Conservation (phyloP, 2,329 filamentous ascomycete species). For the Neofusicoccum kwambonambiense region DNA sequence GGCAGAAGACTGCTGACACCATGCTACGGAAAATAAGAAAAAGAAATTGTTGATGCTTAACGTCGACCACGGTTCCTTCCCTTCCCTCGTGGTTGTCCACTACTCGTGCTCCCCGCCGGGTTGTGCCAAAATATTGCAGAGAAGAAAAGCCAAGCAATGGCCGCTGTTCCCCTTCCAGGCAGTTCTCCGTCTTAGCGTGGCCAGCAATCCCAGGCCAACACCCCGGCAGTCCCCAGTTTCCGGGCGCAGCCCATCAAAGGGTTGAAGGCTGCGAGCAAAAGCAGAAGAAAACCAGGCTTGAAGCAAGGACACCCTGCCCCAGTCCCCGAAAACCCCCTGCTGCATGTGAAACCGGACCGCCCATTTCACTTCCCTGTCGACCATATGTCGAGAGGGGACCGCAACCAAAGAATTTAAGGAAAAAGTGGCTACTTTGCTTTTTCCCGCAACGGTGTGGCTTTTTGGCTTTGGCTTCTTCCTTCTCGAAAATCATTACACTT, state of each 20-base stretch:
- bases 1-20: neutral
- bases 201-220: neutral
- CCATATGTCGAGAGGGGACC: neutral
- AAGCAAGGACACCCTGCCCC: neutral
- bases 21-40: neutral
- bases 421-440: constrained; percentile 3
- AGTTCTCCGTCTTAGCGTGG: neutral
- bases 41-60: neutral
- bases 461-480: neutral
- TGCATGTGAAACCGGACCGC: neutral
- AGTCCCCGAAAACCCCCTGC: neutral
- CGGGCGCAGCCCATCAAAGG: neutral
- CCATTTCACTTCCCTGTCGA: neutral
- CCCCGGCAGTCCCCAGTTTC: neutral
- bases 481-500: neutral
- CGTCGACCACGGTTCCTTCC: neutral
- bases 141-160: neutral
- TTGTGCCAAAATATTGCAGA: neutral
- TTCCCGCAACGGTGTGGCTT: neutral
- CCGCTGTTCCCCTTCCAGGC: neutral
- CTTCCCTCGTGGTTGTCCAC: neutral
- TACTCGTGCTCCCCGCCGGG: neutral
- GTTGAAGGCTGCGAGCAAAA: neutral
- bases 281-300: neutral
- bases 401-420: no score